phyloP scores from a whole-genome alignment of 441 rosid genomes.

The Populus tomentosa region DNA sequence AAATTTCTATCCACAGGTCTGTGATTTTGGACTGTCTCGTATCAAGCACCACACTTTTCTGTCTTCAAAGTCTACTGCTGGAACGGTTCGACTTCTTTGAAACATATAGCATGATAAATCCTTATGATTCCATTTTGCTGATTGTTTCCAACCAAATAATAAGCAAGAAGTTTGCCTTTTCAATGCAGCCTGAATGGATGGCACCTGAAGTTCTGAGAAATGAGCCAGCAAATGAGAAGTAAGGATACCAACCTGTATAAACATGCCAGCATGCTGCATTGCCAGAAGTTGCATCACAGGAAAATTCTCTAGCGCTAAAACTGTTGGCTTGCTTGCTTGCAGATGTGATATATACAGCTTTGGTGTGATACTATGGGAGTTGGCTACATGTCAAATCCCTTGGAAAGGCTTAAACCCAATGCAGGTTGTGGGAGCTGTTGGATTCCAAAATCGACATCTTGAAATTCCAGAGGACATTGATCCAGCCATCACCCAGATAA shows the following conservation, averaged over 20 bases:
- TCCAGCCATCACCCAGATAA: slow-evolving; percentile 71
- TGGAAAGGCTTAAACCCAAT: slow-evolving; percentile 98
- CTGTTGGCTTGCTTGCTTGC: slow-evolving; percentile 27
- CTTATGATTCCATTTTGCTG: neutral
- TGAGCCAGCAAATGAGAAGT: slow-evolving; percentile 98
- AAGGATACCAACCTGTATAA: slow-evolving; percentile 27
- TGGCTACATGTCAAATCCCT: slow-evolving; percentile 68
- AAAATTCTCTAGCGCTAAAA: slow-evolving; percentile 3
- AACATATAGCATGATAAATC: neutral
- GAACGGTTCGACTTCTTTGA: slow-evolving; percentile 58
- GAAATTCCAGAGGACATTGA: slow-evolving; percentile 76
- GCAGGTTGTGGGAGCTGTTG: slow-evolving; percentile 99
- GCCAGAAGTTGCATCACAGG: slow-evolving; percentile 3
- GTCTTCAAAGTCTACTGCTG: slow-evolving; percentile 97
- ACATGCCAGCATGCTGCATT: neutral
- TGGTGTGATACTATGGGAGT: slow-evolving; percentile 98
- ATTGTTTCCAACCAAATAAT: slow-evolving; percentile 12
- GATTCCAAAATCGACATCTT: slow-evolving; percentile 88
- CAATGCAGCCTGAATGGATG: slow-evolving; percentile 98
- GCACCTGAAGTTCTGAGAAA: slow-evolving; percentile 98
- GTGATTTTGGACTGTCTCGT: slow-evolving; percentile 97
- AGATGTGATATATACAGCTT: slow-evolving; percentile 99
- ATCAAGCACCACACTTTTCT: slow-evolving; percentile 88
- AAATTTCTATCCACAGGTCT: slow-evolving; percentile 47
- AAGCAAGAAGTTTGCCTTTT: slow-evolving; percentile 19